Conservation (phyloP, 768 basidiomycete genomes). For the Tylopilus vinaceipallidus region DNA sequence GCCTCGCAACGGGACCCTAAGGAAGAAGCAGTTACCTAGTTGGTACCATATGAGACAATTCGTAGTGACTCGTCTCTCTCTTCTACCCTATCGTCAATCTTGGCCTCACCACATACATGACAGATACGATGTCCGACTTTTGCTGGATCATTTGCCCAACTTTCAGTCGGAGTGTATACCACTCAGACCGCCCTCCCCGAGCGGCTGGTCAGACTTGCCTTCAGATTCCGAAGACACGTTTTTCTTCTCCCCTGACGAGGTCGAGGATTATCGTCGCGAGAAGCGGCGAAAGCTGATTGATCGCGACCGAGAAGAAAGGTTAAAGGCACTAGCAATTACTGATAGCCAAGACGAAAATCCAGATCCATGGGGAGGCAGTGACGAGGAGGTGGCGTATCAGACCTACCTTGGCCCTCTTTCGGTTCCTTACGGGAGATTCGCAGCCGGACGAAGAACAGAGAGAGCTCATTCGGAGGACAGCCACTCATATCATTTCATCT, state of each 20-base stretch:
- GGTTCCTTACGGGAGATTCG: slow-evolving; percentile 6
- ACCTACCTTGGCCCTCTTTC: background rate
- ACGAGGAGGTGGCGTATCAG: slow-evolving; percentile 57
- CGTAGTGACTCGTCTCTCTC: slow-evolving; percentile 17
- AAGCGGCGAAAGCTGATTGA: slow-evolving; percentile 68
- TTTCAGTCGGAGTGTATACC: background rate
- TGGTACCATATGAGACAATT: slow-evolving; percentile 4
- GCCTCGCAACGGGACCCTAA: background rate
- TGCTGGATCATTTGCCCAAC: slow-evolving; percentile 53
- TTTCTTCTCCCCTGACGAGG: slow-evolving; percentile 67
- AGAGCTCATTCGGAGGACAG: slow-evolving; percentile 75
- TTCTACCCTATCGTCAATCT: slow-evolving; percentile 10
- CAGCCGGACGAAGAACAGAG: slow-evolving; percentile 61
- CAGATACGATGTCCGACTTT: slow-evolving; percentile 81
- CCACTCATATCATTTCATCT: slow-evolving; percentile 61
- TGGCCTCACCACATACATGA: slow-evolving; percentile 19
- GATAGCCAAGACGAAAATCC: slow-evolving; percentile 39
- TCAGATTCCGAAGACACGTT: slow-evolving; percentile 87
- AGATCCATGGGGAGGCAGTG: slow-evolving; percentile 65
- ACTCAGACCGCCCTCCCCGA: slow-evolving; percentile 41
- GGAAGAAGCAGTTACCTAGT: slow-evolving; percentile 11
- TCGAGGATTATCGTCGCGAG: slow-evolving; percentile 61
- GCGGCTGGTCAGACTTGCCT: slow-evolving; percentile 82
- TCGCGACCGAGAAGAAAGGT: slow-evolving; percentile 57
- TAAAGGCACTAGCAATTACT: slow-evolving; percentile 51